Conservation (phyloP, 2,329 filamentous ascomycete genomes). For the Uncinocarpus reesii region DNA sequence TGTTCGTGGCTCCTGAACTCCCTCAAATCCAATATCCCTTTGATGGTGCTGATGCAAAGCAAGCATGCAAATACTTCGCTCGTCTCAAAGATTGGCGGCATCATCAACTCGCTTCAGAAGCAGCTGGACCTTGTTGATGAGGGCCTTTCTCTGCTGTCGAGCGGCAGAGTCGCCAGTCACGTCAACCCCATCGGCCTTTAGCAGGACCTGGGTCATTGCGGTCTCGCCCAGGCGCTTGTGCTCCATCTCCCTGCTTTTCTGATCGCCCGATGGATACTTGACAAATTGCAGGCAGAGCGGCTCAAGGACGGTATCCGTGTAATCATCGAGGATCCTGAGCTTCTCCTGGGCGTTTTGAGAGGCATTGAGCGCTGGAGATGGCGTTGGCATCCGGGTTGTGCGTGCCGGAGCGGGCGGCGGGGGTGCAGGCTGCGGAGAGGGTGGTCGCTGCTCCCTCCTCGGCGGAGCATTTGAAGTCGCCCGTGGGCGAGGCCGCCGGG, state of each 20-base stretch:
- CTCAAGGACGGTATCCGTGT: constrained; percentile 29
- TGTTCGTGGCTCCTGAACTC: constrained; percentile 1
- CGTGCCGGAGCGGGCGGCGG: background rate
- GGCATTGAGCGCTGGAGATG: constrained; percentile 3
- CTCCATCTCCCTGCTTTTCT: constrained; percentile 34
- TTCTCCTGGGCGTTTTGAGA: constrained; percentile 26
- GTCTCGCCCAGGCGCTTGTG: constrained; percentile 37
- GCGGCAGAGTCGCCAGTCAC: constrained; percentile 55
- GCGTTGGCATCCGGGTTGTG: background rate
- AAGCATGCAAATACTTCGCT: background rate
- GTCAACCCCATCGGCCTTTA: constrained; percentile 57
- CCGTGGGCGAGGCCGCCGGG: background rate
- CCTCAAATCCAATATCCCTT: background rate
- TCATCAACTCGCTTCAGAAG: constrained; percentile 32
- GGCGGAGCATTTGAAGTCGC: background rate
- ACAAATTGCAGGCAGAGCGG: background rate
- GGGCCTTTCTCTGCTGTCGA: constrained; percentile 39
- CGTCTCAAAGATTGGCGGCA: constrained; percentile 13
- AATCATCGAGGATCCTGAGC: constrained; percentile 29
- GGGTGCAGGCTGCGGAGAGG: background rate
- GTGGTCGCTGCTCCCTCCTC: background rate
- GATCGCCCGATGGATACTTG: constrained; percentile 30
- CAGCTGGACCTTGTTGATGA: constrained; percentile 36
- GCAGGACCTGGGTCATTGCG: constrained; percentile 38
- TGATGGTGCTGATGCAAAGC: background rate